A percentile compares a stretch with the other conserved stretches of the same genome.
Evolutionary conservation across 352 stramenopile species (phyloP).

Genomic region (Phytopythium montanum): DNA sequence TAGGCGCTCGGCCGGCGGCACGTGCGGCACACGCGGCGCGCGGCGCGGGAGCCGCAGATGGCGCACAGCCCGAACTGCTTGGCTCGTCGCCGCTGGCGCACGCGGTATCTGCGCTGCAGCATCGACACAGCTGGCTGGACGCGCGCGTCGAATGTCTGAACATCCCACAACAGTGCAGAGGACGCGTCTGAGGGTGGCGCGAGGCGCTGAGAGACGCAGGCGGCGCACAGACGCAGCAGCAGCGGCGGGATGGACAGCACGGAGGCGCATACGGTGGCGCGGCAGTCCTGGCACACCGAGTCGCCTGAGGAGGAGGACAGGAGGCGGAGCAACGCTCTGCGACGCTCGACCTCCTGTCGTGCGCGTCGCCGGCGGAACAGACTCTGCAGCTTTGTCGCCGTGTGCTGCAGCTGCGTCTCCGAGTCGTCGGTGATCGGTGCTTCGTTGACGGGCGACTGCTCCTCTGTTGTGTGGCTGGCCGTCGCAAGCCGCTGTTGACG

Average conservation of each 20-base stretch:
- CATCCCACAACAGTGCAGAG: not conserved
- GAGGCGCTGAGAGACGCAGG: not conserved
- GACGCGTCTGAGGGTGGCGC: not conserved
- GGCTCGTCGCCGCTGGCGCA: constrained; percentile 22
- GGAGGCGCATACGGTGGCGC: not conserved
- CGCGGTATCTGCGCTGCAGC: constrained; percentile 36
- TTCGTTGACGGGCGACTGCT: not conserved
- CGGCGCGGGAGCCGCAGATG: constrained; percentile 20
- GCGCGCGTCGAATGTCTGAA: not conserved
- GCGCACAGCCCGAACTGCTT: constrained; percentile 28
- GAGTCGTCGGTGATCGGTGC: not conserved
- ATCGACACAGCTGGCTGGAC: constrained; percentile 17
- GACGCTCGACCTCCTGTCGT: constrained; percentile 25
- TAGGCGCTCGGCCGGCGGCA: not conserved
- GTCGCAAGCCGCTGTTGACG: not conserved
- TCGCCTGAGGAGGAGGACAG: not conserved
- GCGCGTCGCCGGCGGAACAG: constrained; percentile 27
- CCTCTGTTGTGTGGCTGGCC: not conserved
- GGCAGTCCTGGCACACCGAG: constrained; percentile 1
- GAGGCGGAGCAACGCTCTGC: constrained; percentile 21
- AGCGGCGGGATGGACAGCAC: constrained; percentile 1
- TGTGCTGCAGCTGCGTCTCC: constrained; percentile 1
- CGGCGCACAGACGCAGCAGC: not conserved
- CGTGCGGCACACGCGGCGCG: not conserved
- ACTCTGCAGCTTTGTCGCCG: constrained; percentile 43